Percentiles rank a stretch among this genome's conserved stretches.
These are phyloP conservation scores for Paramecium caudatum DNA, from an alignment of 73 alveolate genomes.

Conservation along the genomic window DNA sequence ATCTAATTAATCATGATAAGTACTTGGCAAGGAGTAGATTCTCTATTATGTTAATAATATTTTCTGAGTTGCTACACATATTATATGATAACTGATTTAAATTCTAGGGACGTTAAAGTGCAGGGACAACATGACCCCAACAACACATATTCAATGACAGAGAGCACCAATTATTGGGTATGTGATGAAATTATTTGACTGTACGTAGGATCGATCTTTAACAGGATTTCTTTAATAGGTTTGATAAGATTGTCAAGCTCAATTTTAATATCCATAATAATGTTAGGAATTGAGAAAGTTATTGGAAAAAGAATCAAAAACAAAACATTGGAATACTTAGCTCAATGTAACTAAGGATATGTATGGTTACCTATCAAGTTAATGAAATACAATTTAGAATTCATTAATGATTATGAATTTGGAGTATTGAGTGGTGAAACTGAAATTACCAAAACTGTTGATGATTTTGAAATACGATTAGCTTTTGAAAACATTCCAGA, in stretches of 20 bases:
- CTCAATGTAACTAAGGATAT: neutral
- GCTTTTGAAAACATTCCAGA: neutral
- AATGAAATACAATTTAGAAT: neutral
- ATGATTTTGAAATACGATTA: neutral
- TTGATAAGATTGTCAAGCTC: neutral
- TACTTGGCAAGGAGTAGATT: neutral
- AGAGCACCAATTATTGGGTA: neutral
- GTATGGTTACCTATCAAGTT: neutral
- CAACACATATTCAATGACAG: neutral
- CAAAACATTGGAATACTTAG: neutral
- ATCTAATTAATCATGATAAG: neutral
- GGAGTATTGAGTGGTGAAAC: neutral
- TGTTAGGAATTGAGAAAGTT: neutral
- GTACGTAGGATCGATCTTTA: neutral
- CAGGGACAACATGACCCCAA: neutral
- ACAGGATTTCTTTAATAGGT: neutral
- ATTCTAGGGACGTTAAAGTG: conserved; percentile 2
- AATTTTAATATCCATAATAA: conserved; percentile 8
- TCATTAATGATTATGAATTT: neutral
- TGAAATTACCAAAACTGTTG: neutral
- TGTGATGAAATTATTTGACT: neutral
- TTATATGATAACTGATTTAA: neutral
- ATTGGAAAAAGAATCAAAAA: neutral
- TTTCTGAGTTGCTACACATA: neutral
- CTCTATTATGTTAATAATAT: neutral